A percentile compares a stretch with the other conserved stretches of the same genome.
phyloP scores from a whole-genome alignment of 257 asterid species.

The Thymus quinquecostatus region DNA sequence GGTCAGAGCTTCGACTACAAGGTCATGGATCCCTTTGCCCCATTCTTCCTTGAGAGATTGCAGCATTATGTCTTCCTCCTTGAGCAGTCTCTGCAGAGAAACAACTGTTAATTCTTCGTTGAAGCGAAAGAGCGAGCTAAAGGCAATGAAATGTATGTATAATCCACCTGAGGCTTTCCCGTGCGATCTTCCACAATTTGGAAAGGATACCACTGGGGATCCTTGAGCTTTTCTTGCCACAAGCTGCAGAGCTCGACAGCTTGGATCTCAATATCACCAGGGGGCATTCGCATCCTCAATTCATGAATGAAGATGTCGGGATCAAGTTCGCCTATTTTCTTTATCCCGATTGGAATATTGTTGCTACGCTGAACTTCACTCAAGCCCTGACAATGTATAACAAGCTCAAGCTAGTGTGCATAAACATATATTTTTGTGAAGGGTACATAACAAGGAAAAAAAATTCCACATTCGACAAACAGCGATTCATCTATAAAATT shows the following conservation, averaged over 20 bases:
- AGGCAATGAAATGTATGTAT: background rate
- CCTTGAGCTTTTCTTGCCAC: conserved; percentile 63
- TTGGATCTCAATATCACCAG: conserved; percentile 47
- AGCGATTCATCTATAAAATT: no score
- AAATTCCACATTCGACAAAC: no score
- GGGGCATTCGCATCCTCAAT: conserved; percentile 44
- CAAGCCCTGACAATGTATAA: conserved; percentile 57
- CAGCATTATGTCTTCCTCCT: conserved; percentile 47
- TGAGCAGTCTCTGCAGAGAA: conserved; percentile 31
- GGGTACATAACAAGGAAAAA: no score
- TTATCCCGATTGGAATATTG: conserved; percentile 59
- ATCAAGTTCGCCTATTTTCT: conserved; percentile 75
- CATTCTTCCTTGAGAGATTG: conserved; percentile 44
- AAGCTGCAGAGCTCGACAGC: conserved; percentile 51
- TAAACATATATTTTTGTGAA: no score
- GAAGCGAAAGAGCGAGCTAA: no score
- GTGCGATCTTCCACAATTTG: conserved; percentile 35
- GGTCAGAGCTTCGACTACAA: conserved; percentile 42
- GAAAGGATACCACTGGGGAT: conserved; percentile 68
- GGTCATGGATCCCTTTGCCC: conserved; percentile 42
- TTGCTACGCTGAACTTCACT: conserved; percentile 37
- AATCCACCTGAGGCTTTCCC: conserved; percentile 44
- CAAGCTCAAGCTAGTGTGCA: no score
- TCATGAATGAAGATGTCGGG: conserved; percentile 45
- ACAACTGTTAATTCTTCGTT: background rate